phyloP scores from a whole-genome alignment of 345 rosid species.

The Aquilaria yunnanensis region DNA sequence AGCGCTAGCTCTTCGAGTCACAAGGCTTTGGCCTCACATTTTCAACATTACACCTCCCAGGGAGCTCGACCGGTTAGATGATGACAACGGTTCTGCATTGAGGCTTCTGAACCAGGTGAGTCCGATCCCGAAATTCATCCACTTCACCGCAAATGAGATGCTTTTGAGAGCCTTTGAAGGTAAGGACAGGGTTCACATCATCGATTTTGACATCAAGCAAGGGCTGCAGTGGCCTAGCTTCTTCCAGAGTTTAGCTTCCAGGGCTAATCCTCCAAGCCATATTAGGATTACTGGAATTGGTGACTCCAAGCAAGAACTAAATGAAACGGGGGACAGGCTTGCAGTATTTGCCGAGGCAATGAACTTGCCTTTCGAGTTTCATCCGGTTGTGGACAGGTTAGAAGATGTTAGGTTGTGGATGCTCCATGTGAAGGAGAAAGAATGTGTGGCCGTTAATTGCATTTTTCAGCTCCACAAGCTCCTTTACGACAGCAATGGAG shows the following conservation, averaged over 20 bases:
- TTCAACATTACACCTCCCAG: conserved; percentile 78
- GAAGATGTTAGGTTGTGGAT: conserved; percentile 99
- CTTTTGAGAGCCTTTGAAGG: conserved; percentile 87
- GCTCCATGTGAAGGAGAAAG: conserved; percentile 96
- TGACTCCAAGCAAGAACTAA: conserved; percentile 84
- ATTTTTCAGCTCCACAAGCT: conserved; percentile 82
- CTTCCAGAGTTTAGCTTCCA: conserved; percentile 86
- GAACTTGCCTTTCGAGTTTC: conserved; percentile 87
- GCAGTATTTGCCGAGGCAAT: conserved; percentile 73
- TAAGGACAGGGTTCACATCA: conserved; percentile 84
- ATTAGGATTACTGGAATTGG: conserved; percentile 90
- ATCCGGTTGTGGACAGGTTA: conserved; percentile 88
- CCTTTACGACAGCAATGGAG: conserved; percentile 62
- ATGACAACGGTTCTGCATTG: conserved; percentile 68
- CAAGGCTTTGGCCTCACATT: conserved; percentile 87
- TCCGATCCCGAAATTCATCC: conserved; percentile 88
- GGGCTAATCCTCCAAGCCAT: conserved; percentile 73
- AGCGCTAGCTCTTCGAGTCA: conserved; percentile 70
- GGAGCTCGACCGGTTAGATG: conserved; percentile 65
- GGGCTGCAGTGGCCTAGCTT: conserved; percentile 98
- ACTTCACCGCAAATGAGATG: conserved; percentile 89
- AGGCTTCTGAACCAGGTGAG: conserved; percentile 87
- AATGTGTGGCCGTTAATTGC: conserved; percentile 77
- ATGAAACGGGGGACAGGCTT: conserved; percentile 90
- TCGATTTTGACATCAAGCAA: conserved; percentile 95